phyloP scores from a whole-genome alignment of 2,329 filamentous ascomycete genomes.

The Hirsutella minnesotensis region DNA sequence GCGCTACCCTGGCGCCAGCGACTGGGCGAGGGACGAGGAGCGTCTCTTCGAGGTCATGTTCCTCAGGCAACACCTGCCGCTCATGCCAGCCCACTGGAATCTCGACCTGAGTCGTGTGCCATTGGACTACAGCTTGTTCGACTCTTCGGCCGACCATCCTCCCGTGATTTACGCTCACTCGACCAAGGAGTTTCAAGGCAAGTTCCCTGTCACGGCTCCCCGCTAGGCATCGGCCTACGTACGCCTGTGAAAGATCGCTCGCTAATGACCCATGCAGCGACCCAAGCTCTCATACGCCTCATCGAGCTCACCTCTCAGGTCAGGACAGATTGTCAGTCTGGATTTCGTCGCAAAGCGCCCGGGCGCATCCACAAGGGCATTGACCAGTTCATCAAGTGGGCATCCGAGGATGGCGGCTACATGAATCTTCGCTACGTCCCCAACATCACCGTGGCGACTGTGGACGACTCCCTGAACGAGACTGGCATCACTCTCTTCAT shows the following conservation, averaged over 20 bases:
- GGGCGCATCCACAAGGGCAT: conserved; percentile 21
- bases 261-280: conserved; percentile 16
- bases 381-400: conserved; percentile 25
- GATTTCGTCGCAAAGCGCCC: conserved; percentile 18
- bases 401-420: conserved; percentile 27
- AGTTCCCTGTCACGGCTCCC: conserved; percentile 6
- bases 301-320: conserved; percentile 26
- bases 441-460: conserved; percentile 25
- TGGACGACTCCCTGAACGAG: conserved; percentile 18
- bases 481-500: conserved; percentile 22
- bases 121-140: conserved; percentile 24
- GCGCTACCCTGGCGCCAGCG: conserved; percentile 27
- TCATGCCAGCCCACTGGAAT: conserved; percentile 27
- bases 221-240: too few species aligned
- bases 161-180: conserved; percentile 26
- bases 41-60: conserved; percentile 29
- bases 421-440: conserved; percentile 20
- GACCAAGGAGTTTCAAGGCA: conserved; percentile 24
- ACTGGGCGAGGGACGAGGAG: conserved; percentile 40
- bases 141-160: conserved; percentile 15
- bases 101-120: conserved; percentile 28
- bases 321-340: conserved; percentile 22
- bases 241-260: too few species aligned
- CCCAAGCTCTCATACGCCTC: conserved; percentile 23
- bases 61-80: conserved; percentile 26